Conservation (phyloP, 2,329 filamentous ascomycete genomes). For the Trichoderma polysporum region DNA sequence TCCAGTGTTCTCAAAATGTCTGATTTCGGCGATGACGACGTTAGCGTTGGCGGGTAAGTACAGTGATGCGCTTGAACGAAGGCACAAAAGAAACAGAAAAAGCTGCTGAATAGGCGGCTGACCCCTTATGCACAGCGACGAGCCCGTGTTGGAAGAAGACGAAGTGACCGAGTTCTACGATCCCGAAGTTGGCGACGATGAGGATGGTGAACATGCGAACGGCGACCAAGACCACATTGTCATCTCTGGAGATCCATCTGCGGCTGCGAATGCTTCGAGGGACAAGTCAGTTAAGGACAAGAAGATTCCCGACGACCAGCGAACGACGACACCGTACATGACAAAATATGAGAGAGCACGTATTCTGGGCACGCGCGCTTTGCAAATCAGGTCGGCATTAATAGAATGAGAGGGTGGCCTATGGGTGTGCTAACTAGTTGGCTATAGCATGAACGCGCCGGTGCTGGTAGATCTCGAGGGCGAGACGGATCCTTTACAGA, state of each 20-base stretch:
- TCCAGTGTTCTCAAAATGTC: conserved; percentile 55
- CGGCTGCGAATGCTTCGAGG: conserved; percentile 55
- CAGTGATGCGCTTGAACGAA: background rate
- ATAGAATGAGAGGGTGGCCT: conserved; percentile 9
- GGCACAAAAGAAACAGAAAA: conserved; percentile 23
- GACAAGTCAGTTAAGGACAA: conserved; percentile 69
- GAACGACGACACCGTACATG: conserved; percentile 96
- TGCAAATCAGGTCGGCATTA: conserved; percentile 86
- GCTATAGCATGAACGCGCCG: conserved; percentile 86
- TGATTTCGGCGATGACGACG: conserved; percentile 69
- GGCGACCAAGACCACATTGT: conserved; percentile 61
- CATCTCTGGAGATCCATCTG: conserved; percentile 61
- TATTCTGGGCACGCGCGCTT: conserved; percentile 85
- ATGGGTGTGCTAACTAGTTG: conserved; percentile 22
- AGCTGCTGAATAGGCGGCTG: background rate
- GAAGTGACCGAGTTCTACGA: conserved; percentile 59
- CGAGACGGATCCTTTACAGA: conserved; percentile 95
- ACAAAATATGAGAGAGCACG: conserved; percentile 97
- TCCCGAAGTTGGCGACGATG: conserved; percentile 54
- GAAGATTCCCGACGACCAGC: conserved; percentile 84
- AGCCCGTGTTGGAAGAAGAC: conserved; percentile 71
- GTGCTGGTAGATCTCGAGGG: conserved; percentile 95
- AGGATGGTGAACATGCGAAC: conserved; percentile 51
- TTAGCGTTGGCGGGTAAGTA: conserved; percentile 56
- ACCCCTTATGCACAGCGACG: conserved; percentile 51